Base-by-base conservation (phyloP, 768 basidiomycete species). In the Paxillus involutus region DNA sequence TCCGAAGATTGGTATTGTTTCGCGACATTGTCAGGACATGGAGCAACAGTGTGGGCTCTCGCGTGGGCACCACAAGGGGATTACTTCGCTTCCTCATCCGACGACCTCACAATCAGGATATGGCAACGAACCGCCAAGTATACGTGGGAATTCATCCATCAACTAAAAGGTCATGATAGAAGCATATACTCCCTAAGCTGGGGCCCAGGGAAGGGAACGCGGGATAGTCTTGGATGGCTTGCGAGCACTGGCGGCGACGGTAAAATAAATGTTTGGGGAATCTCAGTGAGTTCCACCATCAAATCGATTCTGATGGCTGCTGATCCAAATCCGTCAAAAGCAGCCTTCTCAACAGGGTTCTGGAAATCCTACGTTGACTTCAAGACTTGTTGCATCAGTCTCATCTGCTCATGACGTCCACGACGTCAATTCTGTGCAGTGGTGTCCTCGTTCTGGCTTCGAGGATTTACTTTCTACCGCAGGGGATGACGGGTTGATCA, bases 1-100 rank as follows among this genome's bases (percentile, higher is more conserved):
- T 83, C 84, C 26, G 92, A 96, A 57, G 97, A 99, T 68, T 98
- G 97, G 94, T 91, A 82, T 62, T 88, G 87, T 63, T 89, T 94
- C 58, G 69, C 83, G 53, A 95, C 94, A 1, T 78, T 98, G 3
- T 79, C 79, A 0, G 91, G 90, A 9, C 94, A 97, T 63, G 63
- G 75, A 0, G 91, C 89, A 12, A 99, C 97, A 0, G 94, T 99
- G 13, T 99, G 97, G 97, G 81, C 86, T 1, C 64, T 98, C 35
- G 82, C 89, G 4, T 99, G 88, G 78, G 76, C 86, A 5, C 91
- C 93, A 0, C 77, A 79, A 44, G 90, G 91, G 3, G 75, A 77
- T 50, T 96, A 88, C 65, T 80, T 99, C 30, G 94, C 93, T 0
- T 91, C 89, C 17, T 87, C 85, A 1, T 94, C 92, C 3, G 96